Evolutionary conservation across 495 filamentous ascomycete species (phyloP).

Genomic region (Penicillium egyptiacum): DNA sequence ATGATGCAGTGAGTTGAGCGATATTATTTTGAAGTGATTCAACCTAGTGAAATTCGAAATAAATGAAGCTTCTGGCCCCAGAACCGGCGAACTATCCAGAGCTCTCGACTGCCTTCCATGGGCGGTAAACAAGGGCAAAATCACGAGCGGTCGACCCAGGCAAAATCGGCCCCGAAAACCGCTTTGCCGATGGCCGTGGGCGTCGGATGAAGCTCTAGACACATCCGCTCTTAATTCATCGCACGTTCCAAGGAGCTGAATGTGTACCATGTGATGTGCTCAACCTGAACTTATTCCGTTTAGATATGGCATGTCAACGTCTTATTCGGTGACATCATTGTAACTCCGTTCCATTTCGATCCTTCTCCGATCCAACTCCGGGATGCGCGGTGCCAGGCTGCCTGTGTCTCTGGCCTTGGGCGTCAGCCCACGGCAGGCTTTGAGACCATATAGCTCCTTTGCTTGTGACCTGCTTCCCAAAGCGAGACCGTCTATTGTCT

Average conservation of each 20-base stretch:
- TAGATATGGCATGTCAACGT: conserved; percentile 40
- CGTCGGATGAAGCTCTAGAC: conserved; percentile 17
- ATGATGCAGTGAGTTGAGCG: not conserved
- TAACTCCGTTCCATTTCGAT: conserved; percentile 26
- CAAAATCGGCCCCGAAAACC: conserved; percentile 30
- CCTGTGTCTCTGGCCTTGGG: conserved; percentile 40
- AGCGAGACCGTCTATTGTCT: conserved; percentile 2
- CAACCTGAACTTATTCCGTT: conserved; percentile 16
- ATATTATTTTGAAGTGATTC: not conserved
- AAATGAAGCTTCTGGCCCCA: not conserved
- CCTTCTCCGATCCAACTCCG: conserved; percentile 21
- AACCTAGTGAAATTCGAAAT: not conserved
- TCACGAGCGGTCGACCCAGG: conserved; percentile 35
- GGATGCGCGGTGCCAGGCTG: conserved; percentile 47
- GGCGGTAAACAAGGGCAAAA: conserved; percentile 25
- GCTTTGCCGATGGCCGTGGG: conserved; percentile 20
- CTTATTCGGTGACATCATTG: conserved; percentile 28
- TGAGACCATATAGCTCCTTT: conserved; percentile 22
- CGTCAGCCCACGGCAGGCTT: conserved; percentile 27
- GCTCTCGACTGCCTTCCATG: conserved; percentile 43
- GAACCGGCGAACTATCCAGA: conserved; percentile 28
- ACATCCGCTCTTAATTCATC: conserved; percentile 22
- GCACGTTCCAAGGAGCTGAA: conserved; percentile 13
- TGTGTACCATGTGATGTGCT: conserved; percentile 17
- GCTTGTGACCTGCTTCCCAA: conserved; percentile 21